These are phyloP conservation scores for Colletotrichum filicis DNA, from an alignment of 2,329 filamentous ascomycete genomes.

Conservation along the genomic window DNA sequence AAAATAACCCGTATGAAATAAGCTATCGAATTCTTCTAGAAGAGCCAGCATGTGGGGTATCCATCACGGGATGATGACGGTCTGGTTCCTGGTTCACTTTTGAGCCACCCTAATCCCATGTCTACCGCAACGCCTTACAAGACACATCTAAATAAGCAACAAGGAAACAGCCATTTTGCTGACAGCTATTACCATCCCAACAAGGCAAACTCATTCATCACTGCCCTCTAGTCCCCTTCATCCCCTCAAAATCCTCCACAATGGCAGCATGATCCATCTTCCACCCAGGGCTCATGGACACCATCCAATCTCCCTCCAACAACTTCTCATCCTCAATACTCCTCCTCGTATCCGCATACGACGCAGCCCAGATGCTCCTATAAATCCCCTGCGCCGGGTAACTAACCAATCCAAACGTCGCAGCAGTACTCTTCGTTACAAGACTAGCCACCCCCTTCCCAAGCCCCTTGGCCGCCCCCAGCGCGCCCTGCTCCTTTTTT, in stretches of 20 bases:
- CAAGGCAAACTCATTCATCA: neutral
- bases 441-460: conserved; percentile 33
- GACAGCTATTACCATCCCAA: too few relatives aligned
- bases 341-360: conserved; percentile 16
- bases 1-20: neutral
- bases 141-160: neutral
- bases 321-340: conserved; percentile 30
- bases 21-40: conserved; percentile 5
- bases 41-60: neutral
- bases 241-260: conserved; percentile 33
- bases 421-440: conserved; percentile 33
- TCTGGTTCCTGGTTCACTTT: neutral
- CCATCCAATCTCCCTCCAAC: conserved; percentile 34
- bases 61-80: neutral
- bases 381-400: conserved; percentile 36
- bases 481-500: conserved; percentile 31
- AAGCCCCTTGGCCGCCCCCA: conserved; percentile 34
- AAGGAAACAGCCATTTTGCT: neutral
- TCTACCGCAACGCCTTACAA: neutral
- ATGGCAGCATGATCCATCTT: conserved; percentile 33
- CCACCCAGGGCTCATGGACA: conserved; percentile 22
- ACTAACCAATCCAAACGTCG: conserved; percentile 29
- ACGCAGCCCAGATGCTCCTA: conserved; percentile 26
- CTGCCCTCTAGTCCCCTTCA: conserved; percentile 6
- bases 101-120: neutral